Evolutionary conservation across 139 green algal genomes (phyloP).

Genomic region (Chlamydomonas sp.): DNA sequence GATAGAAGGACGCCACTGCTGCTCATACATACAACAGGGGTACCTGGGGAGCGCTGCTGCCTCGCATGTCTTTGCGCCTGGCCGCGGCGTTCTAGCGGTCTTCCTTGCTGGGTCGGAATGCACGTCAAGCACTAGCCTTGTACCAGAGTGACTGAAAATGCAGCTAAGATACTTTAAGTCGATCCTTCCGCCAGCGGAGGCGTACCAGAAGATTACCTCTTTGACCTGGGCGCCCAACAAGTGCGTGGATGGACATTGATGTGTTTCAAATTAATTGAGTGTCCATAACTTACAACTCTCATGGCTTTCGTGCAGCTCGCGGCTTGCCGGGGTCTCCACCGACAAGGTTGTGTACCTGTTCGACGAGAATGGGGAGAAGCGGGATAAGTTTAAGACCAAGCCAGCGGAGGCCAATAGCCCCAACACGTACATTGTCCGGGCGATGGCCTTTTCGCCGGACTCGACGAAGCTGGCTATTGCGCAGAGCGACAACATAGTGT

Average conservation of each 20-base stretch:
- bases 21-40: too few relatives aligned
- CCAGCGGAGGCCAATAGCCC: constrained; percentile 49
- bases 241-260: constrained; percentile 40
- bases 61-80: too few relatives aligned
- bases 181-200: constrained; percentile 60
- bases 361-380: constrained; percentile 81
- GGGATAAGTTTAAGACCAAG: constrained; percentile 90
- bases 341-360: constrained; percentile 90
- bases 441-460: constrained; percentile 87
- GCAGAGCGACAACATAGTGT: constrained; percentile 91
- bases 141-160: constrained; percentile 49
- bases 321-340: constrained; percentile 76
- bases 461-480: constrained; percentile 84
- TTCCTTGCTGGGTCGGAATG: too few relatives aligned
- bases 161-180: constrained; percentile 74
- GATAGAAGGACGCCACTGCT: too few relatives aligned
- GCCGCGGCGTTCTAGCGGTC: too few relatives aligned
- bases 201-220: constrained; percentile 71
- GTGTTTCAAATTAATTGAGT: background rate
- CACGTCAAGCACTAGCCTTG: too few relatives aligned
- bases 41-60: too few relatives aligned
- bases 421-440: constrained; percentile 72
- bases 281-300: background rate
- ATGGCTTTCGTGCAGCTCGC: constrained; percentile 53
- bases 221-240: constrained; percentile 79